Evolutionary conservation across 768 basidiomycete species (phyloP).

Genomic region (Boletus sp.): DNA sequence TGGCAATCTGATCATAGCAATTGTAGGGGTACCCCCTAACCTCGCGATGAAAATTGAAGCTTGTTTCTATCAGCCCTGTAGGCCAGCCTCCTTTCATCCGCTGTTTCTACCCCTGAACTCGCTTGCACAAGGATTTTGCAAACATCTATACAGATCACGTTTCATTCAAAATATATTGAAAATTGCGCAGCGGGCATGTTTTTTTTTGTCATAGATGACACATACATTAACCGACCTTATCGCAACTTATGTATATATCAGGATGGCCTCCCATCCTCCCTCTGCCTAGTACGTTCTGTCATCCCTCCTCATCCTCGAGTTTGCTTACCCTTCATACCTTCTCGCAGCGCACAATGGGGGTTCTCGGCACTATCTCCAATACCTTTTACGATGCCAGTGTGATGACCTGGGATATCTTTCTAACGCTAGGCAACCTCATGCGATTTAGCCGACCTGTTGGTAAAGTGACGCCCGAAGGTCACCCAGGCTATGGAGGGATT

Average conservation of each 20-base stretch:
- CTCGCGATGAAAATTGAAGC: too few relatives aligned
- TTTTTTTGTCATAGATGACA: background rate
- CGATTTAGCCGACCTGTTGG: slow-evolving; percentile 36
- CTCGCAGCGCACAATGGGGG: slow-evolving; percentile 8
- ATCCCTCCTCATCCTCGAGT: background rate
- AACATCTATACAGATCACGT: background rate
- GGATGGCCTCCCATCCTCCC: background rate
- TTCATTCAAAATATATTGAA: background rate
- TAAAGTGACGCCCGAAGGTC: slow-evolving; percentile 51
- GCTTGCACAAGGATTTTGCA: background rate
- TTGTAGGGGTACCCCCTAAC: background rate
- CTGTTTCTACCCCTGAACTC: background rate
- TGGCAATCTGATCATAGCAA: background rate
- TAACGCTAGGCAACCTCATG: slow-evolving; percentile 20
- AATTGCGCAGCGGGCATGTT: background rate
- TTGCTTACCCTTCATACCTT: background rate
- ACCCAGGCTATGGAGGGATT: slow-evolving; percentile 56
- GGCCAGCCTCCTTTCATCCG: background rate
- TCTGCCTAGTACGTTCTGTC: slow-evolving; percentile 22
- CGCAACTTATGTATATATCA: slow-evolving; percentile 4
- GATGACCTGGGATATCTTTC: slow-evolving; percentile 18
- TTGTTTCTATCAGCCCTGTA: background rate
- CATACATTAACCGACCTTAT: too few relatives aligned
- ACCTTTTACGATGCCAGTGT: slow-evolving; percentile 7
- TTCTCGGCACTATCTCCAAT: slow-evolving; percentile 9